Percentiles rank a stretch among this genome's conserved stretches.
Conservation (phyloP, 352 stramenopile genomes). For the Pythium oligandrum region DNA sequence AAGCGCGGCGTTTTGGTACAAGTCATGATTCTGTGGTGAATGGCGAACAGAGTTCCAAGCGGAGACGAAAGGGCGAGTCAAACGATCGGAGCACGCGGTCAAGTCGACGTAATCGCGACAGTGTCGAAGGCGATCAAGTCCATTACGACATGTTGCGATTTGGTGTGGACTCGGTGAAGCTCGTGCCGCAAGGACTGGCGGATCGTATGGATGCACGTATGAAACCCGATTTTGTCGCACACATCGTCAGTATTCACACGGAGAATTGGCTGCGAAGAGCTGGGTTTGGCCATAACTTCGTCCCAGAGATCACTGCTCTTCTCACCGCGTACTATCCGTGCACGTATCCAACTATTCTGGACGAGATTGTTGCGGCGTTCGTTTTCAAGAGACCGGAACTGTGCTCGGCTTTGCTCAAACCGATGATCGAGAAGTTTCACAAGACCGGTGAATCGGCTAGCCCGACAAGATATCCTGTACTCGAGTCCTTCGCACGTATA, state of each 20-base stretch:
- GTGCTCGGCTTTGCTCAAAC: conserved; percentile 49
- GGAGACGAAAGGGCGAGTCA: conserved; percentile 2
- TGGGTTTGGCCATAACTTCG: conserved; percentile 61
- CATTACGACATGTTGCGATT: conserved; percentile 51
- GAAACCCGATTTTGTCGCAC: conserved; percentile 35
- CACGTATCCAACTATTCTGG: conserved; percentile 72
- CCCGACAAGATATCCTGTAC: conserved; percentile 57
- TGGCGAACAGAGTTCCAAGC: conserved; percentile 7
- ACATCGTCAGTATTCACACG: conserved; percentile 60
- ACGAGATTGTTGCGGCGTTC: conserved; percentile 72
- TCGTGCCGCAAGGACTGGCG: conserved; percentile 79
- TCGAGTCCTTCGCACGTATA: conserved; percentile 51
- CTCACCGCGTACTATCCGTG: conserved; percentile 82
- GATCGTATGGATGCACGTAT: conserved; percentile 74
- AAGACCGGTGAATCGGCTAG: conserved; percentile 60
- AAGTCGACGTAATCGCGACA: too few species aligned
- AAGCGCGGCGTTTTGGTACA: too few species aligned
- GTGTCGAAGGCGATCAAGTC: not conserved
- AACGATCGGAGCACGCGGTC: too few species aligned
- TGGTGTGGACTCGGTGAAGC: conserved; percentile 65
- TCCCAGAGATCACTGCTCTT: conserved; percentile 62
- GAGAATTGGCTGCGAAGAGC: conserved; percentile 64
- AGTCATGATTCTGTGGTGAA: too few species aligned
- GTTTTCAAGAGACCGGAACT: conserved; percentile 77
- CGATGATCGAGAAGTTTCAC: conserved; percentile 70